Percentiles rank a stretch among this genome's conserved stretches.
phyloP scores from a whole-genome alignment of 352 stramenopile genomes.

The Phytophthora crassamura region DNA sequence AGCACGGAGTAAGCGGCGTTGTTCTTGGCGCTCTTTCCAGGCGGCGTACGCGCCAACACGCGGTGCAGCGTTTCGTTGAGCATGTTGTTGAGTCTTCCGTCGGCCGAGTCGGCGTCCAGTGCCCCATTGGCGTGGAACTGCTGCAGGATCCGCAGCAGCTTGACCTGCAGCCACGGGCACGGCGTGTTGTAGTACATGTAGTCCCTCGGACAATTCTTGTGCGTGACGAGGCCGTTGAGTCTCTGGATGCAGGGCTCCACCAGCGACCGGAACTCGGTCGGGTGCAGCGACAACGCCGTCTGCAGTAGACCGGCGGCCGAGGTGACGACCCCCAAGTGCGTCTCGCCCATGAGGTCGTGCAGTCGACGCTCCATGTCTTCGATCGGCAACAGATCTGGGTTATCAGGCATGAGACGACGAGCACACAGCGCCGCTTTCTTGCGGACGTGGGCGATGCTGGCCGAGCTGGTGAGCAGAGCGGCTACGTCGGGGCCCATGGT shows the following conservation, averaged over 20 bases:
- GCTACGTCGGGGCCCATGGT: slow-evolving; percentile 94
- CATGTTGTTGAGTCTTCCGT: slow-evolving; percentile 51
- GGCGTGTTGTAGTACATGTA: slow-evolving; percentile 99
- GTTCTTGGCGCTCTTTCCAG: slow-evolving; percentile 90
- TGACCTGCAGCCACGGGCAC: slow-evolving; percentile 96
- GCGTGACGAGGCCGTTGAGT: slow-evolving; percentile 93
- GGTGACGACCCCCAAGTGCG: slow-evolving; percentile 95
- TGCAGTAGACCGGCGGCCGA: slow-evolving; percentile 92
- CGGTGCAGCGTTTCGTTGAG: slow-evolving; percentile 93
- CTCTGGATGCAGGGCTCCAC: slow-evolving; percentile 95
- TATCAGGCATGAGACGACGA: slow-evolving; percentile 92
- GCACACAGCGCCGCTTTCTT: slow-evolving; percentile 98
- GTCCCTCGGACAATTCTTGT: slow-evolving; percentile 93
- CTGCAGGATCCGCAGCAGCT: slow-evolving; percentile 93
- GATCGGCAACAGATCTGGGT: slow-evolving; percentile 91
- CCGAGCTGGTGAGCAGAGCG: slow-evolving; percentile 91
- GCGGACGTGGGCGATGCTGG: slow-evolving; percentile 93
- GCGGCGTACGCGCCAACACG: slow-evolving; percentile 92
- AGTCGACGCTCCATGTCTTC: slow-evolving; percentile 75
- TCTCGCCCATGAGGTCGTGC: slow-evolving; percentile 89
- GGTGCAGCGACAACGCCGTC: slow-evolving; percentile 91
- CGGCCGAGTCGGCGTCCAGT: slow-evolving; percentile 53
- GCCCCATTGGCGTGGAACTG: slow-evolving; percentile 78
- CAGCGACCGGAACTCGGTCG: slow-evolving; percentile 90
- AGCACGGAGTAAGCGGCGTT: slow-evolving; percentile 97